Evolutionary conservation across 495 filamentous ascomycete species (phyloP).

Genomic region (Aspergillus ellipticus): DNA sequence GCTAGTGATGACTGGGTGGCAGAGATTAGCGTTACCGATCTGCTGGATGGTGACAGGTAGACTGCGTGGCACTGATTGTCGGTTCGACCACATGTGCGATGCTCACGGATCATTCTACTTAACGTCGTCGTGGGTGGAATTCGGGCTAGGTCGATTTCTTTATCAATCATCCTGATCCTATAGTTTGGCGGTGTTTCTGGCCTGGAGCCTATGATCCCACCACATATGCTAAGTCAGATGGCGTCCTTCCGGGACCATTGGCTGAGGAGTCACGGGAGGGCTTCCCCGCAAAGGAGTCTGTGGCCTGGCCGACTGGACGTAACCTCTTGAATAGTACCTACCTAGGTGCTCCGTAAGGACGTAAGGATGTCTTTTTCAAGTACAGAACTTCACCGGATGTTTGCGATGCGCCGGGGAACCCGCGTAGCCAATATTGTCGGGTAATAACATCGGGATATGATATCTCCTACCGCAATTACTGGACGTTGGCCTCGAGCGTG

Average conservation of each 20-base stretch:
- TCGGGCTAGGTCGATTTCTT: neutral
- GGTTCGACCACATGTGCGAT: neutral
- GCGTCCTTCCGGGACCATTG: neutral
- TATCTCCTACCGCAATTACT: neutral
- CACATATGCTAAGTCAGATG: neutral
- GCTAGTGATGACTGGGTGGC: neutral
- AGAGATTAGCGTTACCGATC: neutral
- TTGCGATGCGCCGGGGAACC: neutral
- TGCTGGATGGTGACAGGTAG: neutral
- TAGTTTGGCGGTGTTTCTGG: neutral
- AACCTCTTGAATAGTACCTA: neutral
- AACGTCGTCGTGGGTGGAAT: neutral
- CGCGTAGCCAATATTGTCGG: neutral
- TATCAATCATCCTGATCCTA: neutral
- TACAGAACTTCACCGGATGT: neutral
- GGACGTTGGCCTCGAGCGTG: neutral
- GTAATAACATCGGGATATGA: neutral
- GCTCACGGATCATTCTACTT: neutral
- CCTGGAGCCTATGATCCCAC: neutral
- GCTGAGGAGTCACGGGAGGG: neutral
- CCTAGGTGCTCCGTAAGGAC: no score
- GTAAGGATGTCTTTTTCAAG: neutral
- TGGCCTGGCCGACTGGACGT: no score
- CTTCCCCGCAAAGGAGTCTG: neutral
- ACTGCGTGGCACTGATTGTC: neutral